A percentile compares a stretch with the other conserved stretches of the same genome.
Evolutionary conservation across 306 rosid species (phyloP).

Genomic region (Quercus aquifolioides): DNA sequence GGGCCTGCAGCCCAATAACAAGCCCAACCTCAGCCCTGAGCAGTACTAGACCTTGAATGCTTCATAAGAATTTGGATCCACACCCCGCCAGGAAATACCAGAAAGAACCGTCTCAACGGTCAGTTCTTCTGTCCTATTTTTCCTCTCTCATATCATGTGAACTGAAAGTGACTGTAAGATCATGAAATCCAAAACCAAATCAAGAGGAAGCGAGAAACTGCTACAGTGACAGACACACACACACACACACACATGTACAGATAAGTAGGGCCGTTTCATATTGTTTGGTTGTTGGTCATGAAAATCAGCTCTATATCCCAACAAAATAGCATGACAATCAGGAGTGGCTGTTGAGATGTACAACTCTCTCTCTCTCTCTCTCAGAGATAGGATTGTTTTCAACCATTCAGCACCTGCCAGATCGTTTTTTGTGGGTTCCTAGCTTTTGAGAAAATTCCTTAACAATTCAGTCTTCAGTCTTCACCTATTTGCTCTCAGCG

Average conservation of each 20-base stretch:
- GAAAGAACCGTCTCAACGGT: conserved; percentile 16
- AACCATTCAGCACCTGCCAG: conserved; percentile 3
- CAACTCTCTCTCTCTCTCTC: conserved; percentile 2
- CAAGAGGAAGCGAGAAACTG: neutral
- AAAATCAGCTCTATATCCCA: conserved; percentile 26
- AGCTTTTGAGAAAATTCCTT: too few relatives aligned
- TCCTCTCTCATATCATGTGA: neutral
- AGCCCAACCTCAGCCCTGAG: neutral
- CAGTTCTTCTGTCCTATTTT: neutral
- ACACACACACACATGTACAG: too few relatives aligned
- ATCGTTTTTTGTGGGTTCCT: neutral
- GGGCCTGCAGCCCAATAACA: neutral
- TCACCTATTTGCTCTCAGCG: neutral
- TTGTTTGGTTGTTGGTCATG: conserved; percentile 2
- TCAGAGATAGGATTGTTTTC: conserved; percentile 28
- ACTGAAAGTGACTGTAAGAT: neutral
- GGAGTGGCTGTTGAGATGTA: conserved; percentile 34
- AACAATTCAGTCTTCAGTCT: neutral
- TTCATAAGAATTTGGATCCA: neutral
- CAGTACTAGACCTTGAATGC: neutral
- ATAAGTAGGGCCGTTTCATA: neutral
- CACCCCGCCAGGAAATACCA: neutral
- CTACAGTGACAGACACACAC: neutral
- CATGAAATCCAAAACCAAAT: neutral
- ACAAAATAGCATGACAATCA: conserved; percentile 30